Evolutionary conservation across 768 basidiomycete genomes (phyloP), one percentile per base, ranked within the genome.

Genomic region (Calocybe indica): DNA sequence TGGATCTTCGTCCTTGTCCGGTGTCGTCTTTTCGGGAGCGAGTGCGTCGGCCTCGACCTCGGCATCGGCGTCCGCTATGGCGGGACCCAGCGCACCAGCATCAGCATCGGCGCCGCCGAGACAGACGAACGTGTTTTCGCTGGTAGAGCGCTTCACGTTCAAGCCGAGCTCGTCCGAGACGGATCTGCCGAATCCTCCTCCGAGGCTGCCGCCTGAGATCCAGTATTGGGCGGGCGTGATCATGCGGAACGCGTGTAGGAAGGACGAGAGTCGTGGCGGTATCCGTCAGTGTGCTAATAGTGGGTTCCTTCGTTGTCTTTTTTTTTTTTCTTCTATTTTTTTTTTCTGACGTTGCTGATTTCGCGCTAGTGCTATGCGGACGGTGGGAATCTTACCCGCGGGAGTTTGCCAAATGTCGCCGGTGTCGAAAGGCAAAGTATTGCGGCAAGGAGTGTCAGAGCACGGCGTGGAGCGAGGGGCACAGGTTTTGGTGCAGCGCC

Each of bases 201-300:
- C 86, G 3, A 74, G 81, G 41, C 68, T 93, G 6, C 92, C 93
- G 0, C 72, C 76, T 7, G 95, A 98, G 63, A 95, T 99, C 15
- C 92, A 96, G 65, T 96, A 97, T 58, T 98, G 96, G 96, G 96
- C 95, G 0, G 92, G 93, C 2, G 95, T 97, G n/a, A 96, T 98
- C 59, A 99, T 98, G 96, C 79, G 96, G 45, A 99, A 99, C 63
- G 96, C 96, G 9, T 99, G 96, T 68, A 74, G 95, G 62, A 98
- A 99, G 71, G 96, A 98, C 57, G 95, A 98, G 53, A 82, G 76
- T 42, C 71, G 85, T 33, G 93, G 93, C 45, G 96, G 96, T 8
- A 93, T 97, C 52, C 69, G 96, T 47, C 96, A 98, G 65, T 99
- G 96, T 72, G 96, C 96, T 0, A 96, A 96, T 62, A 97, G 87